Conservation (phyloP, 2,329 filamentous ascomycete genomes). For the Sclerotinia spermophila region DNA sequence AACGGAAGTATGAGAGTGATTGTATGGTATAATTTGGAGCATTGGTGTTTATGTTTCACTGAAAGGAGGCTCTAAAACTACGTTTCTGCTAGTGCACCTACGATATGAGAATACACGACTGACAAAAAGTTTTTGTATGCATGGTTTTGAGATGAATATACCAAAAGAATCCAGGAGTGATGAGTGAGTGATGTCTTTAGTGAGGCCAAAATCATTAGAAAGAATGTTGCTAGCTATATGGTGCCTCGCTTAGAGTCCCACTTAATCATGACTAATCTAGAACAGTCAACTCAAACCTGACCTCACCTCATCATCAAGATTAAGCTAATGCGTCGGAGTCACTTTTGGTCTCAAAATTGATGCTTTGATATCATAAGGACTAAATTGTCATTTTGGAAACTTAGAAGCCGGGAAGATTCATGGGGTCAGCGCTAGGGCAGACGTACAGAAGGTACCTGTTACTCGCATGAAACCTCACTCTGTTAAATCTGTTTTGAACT, state of each 20-base stretch:
- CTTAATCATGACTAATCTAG: not conserved
- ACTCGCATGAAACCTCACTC: not conserved
- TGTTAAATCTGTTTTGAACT: rapidly evolving
- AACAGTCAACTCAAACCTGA: not conserved
- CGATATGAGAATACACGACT: no score
- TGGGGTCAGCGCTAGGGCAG: no score
- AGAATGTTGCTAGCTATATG: not conserved
- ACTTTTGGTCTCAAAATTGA: not conserved
- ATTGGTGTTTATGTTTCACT: no score
- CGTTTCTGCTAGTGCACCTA: no score
- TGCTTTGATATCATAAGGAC: not conserved
- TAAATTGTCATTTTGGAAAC: not conserved
- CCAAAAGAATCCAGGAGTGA: not conserved
- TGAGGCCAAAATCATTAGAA: not conserved
- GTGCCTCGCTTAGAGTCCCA: not conserved
- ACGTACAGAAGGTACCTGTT: no score
- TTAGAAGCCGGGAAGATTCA: no score
- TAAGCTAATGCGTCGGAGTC: not conserved
- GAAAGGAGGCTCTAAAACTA: no score
- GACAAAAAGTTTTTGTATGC: no score
- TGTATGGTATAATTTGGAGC: no score
- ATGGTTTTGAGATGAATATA: no score
- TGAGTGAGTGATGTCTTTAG: not conserved
- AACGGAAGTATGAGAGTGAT: no score
- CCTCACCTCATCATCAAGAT: not conserved